Evolutionary conservation across 192 early-diverging fungal species (phyloP).

Genomic region (Cetraspora pellucida): DNA sequence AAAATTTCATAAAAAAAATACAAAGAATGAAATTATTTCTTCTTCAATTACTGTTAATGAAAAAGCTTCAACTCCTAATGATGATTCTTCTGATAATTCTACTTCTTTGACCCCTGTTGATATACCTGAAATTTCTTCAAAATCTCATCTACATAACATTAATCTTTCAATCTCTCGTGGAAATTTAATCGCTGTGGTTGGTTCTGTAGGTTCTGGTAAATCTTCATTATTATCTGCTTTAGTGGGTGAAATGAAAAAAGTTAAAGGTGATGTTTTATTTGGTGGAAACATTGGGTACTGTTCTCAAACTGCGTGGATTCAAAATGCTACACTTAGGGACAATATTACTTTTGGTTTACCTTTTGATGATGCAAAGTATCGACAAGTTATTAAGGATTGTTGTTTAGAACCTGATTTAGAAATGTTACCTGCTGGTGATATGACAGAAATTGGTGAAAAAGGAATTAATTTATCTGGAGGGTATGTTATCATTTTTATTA

Average conservation of each 20-base stretch:
- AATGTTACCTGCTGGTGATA: slow-evolving; percentile 60
- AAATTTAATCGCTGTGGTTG: slow-evolving; percentile 65
- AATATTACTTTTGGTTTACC: slow-evolving; percentile 79
- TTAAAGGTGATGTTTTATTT: slow-evolving; percentile 50
- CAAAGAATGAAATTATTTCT: slow-evolving; percentile 25
- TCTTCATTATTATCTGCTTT: slow-evolving; percentile 67
- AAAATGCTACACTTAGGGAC: slow-evolving; percentile 68
- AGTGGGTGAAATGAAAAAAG: slow-evolving; percentile 65
- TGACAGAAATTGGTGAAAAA: slow-evolving; percentile 69
- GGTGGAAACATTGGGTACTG: slow-evolving; percentile 60
- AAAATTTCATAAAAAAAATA: slow-evolving; percentile 56
- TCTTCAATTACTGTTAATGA: background rate
- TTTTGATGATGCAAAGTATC: slow-evolving; percentile 60
- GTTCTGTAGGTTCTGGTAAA: slow-evolving; percentile 64
- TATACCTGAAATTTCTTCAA: slow-evolving; percentile 54
- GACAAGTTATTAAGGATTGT: slow-evolving; percentile 60
- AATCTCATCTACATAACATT: slow-evolving; percentile 48
- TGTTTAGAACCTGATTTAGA: slow-evolving; percentile 66
- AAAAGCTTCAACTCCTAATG: slow-evolving; percentile 16
- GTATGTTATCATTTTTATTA: background rate
- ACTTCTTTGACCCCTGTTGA: slow-evolving; percentile 44
- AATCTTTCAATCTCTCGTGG: slow-evolving; percentile 50
- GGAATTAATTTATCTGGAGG: slow-evolving; percentile 75
- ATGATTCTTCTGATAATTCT: slow-evolving; percentile 32
- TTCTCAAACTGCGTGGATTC: slow-evolving; percentile 68